Conservation (phyloP, 768 basidiomycete genomes). For the Suillus fuscotomentosus region DNA sequence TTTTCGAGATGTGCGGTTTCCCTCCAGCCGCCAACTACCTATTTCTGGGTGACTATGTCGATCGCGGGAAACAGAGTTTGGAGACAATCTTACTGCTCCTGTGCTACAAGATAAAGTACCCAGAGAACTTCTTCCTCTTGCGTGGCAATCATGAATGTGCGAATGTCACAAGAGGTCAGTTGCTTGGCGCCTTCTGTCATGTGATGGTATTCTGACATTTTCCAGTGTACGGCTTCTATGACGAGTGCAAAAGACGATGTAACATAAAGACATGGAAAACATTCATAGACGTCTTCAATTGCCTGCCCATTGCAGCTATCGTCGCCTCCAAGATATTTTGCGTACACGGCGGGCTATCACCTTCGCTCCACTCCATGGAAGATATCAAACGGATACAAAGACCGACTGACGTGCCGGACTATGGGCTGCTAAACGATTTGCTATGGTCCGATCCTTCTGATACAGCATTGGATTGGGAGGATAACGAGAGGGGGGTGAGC, state of each 20-base stretch:
- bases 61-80: conserved; percentile 96
- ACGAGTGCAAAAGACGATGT: conserved; percentile 99
- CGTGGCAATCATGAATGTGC: conserved; percentile 99
- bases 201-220: conserved; percentile 15
- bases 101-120: conserved; percentile 99
- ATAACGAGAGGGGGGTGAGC: conserved; percentile 97
- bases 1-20: conserved; percentile 99
- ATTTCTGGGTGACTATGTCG: conserved; percentile 98
- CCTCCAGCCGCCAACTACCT: conserved; percentile 97
- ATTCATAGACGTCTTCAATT: conserved; percentile 99
- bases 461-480: conserved; percentile 98
- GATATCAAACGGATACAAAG: conserved; percentile 98
- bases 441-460: conserved; percentile 99
- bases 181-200: conserved; percentile 10
- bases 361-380: conserved; percentile 93
- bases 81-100: conserved; percentile 96
- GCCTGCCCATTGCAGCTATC: conserved; percentile 96
- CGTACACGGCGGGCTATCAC: conserved; percentile 94
- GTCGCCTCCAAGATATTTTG: conserved; percentile 99
- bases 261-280: conserved; percentile 99
- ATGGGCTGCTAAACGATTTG: conserved; percentile 93
- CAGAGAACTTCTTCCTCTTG: conserved; percentile 98
- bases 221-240: conserved; percentile 97
- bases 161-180: conserved; percentile 94
- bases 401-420: conserved; percentile 98